Base-by-base conservation (phyloP, 2,329 filamentous ascomycete genomes). In the Aspergillus eucalypticola region DNA sequence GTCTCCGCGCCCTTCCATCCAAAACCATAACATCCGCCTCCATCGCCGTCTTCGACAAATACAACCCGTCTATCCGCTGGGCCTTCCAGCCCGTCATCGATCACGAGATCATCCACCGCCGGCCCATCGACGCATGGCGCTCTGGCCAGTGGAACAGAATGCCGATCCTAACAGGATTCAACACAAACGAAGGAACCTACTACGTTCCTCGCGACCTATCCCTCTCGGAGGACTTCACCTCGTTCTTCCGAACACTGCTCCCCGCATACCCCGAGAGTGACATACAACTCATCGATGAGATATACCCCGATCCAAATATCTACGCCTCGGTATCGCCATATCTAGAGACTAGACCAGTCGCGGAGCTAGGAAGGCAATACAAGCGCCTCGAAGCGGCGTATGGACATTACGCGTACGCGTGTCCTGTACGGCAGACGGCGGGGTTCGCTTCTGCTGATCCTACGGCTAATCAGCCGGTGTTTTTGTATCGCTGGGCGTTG, bases 31-130 rank as follows among this genome's bases (percentile, higher is more conserved):
- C 72, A 6, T 66, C 71, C 8, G 80, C 79, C 3, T 79, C 80
- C 44, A 75, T 72, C 8, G 69, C 66, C 2, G 73, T 82, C 0
- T 82, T 82, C 55, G 74, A 79, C 56, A 73, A 73, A 42, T 82
- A 81, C 62, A 81, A 81, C 38, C 75, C 79, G 0, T 80, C 77
- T 8, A 68, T 82, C 0, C 72, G 78, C 27, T 83, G 80, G 81
- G 80, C 89, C 0, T 91, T 90, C 75, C 89, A 90, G 67, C 88
- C 88, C 7, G 85, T 88, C 38, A 83, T 91, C 59, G 88, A 90
- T 67, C 82, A 83, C 3, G 81, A 83, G 11, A 72, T 88, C 13
- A 85, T 91, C 56, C 79, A 82, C 2, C 78, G 82, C 25, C 75
- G 83, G 10, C 88, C 88, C 3, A 78, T 88, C 11, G 76, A 81